A percentile compares a stretch with the other conserved stretches of the same genome.
These are phyloP conservation scores for Rossbeevera mucosa DNA, from an alignment of 768 basidiomycete genomes.

Conservation along the genomic window DNA sequence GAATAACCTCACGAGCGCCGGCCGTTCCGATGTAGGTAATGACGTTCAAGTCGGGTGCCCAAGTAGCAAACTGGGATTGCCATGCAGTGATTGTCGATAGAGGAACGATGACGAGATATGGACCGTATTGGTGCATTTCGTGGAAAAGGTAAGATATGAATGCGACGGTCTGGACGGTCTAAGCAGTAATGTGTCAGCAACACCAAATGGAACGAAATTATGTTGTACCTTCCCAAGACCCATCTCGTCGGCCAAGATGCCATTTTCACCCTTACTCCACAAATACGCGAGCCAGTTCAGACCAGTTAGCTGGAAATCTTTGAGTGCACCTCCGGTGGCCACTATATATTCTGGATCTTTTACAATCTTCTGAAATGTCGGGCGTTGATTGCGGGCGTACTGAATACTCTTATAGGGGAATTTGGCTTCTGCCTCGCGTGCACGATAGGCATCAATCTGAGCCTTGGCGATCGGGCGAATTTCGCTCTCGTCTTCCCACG, in stretches of 20 bases:
- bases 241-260: constrained; percentile 99
- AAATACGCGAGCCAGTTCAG: constrained; percentile 98
- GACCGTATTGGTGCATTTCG: constrained; percentile 87
- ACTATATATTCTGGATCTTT: constrained; percentile 86
- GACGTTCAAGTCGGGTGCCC: constrained; percentile 96
- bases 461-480: constrained; percentile 72
- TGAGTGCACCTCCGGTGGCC: constrained; percentile 76
- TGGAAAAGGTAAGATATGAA: constrained; percentile 96
- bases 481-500: constrained; percentile 87
- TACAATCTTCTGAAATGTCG: constrained; percentile 74
- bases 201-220: constrained; percentile 1
- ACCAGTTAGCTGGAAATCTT: constrained; percentile 97
- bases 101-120: constrained; percentile 96
- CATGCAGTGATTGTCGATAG: constrained; percentile 97
- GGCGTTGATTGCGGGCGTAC: constrained; percentile 66
- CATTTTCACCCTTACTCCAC: constrained; percentile 93
- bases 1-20: constrained; percentile 82
- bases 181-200: constrained; percentile 7
- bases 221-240: constrained; percentile 84
- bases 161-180: constrained; percentile 95
- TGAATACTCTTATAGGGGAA: constrained; percentile 81
- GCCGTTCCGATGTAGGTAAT: constrained; percentile 95
- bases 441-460: constrained; percentile 75
- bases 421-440: constrained; percentile 69
- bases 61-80: constrained; percentile 90